Conservation (phyloP, 495 filamentous ascomycete genomes). For the Hypomontagnella monticulosa region DNA sequence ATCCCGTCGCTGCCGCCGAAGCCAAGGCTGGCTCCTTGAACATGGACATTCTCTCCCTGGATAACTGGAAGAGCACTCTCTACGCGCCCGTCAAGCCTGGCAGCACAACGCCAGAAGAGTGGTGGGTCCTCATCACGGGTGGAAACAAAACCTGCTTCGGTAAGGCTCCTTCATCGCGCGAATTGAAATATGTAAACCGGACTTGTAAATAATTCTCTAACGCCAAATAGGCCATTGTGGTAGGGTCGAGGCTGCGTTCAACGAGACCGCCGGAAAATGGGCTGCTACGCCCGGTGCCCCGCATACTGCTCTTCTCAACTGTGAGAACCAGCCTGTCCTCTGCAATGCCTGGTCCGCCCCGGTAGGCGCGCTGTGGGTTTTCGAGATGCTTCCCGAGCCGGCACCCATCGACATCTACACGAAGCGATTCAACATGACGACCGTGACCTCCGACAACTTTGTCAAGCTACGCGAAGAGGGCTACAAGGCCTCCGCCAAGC, state of each 20-base stretch:
- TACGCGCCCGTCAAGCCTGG: constrained; percentile 68
- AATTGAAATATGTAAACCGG: constrained; percentile 47
- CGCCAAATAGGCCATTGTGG: constrained; percentile 56
- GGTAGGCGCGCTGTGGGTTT: constrained; percentile 75
- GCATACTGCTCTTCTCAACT: constrained; percentile 77
- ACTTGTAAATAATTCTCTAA: constrained; percentile 60
- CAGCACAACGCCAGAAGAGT: constrained; percentile 71
- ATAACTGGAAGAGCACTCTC: constrained; percentile 75
- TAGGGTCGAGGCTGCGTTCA: constrained; percentile 58
- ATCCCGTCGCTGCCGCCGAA: constrained; percentile 51
- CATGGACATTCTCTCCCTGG: constrained; percentile 69
- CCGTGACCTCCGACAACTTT: constrained; percentile 68
- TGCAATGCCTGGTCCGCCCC: constrained; percentile 84
- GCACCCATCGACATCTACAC: constrained; percentile 69
- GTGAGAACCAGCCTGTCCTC: constrained; percentile 79
- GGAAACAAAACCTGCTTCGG: constrained; percentile 90
- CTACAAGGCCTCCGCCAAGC: constrained; percentile 61
- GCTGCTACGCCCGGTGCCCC: constrained; percentile 72
- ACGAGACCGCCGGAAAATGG: constrained; percentile 74
- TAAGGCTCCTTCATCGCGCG: constrained; percentile 53
- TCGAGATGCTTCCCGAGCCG: constrained; percentile 65
- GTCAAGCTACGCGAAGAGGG: constrained; percentile 71
- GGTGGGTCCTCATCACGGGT: constrained; percentile 82
- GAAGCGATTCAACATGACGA: constrained; percentile 71
- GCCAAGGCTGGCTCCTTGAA: constrained; percentile 53